phyloP scores from a whole-genome alignment of 2,329 filamentous ascomycete species.

The Dichotomopilus funicola region DNA sequence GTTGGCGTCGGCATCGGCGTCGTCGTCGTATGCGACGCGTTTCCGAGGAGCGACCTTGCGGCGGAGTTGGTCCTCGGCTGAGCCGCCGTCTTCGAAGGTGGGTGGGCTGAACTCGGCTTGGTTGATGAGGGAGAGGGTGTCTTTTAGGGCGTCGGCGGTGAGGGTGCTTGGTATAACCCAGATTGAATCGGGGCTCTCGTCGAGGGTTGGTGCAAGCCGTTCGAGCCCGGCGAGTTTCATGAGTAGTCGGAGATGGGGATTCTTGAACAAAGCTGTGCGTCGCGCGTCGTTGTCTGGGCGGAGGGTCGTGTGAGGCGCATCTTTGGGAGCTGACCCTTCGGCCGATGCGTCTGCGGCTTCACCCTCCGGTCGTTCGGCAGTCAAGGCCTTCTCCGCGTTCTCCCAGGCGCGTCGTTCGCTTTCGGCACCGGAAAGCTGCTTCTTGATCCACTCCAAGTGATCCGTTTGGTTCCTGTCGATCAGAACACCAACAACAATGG shows the following conservation, averaged over 20 bases:
- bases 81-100: constrained; percentile 65
- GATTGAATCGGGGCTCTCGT: constrained; percentile 66
- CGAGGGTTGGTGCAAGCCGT: constrained; percentile 44
- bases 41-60: constrained; percentile 55
- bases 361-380: constrained; percentile 2
- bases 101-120: constrained; percentile 74
- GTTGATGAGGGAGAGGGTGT: constrained; percentile 65
- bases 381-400: constrained; percentile 56
- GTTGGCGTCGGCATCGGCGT: constrained; percentile 59
- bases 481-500: constrained; percentile 70
- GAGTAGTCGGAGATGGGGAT: constrained; percentile 77
- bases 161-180: constrained; percentile 71
- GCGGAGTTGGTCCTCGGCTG: constrained; percentile 72
- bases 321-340: constrained; percentile 29
- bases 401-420: constrained; percentile 74
- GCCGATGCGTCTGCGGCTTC: constrained; percentile 24
- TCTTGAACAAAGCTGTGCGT: constrained; percentile 75
- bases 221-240: constrained; percentile 70
- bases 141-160: constrained; percentile 58
- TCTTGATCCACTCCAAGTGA: constrained; percentile 75
- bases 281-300: constrained; percentile 59
- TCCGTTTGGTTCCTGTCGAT: constrained; percentile 73
- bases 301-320: constrained; percentile 47
- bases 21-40: constrained; percentile 62
- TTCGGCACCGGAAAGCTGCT: constrained; percentile 59